Base-by-base conservation (phyloP, 164 flowering plant species). In the Vitis riparia region DNA sequence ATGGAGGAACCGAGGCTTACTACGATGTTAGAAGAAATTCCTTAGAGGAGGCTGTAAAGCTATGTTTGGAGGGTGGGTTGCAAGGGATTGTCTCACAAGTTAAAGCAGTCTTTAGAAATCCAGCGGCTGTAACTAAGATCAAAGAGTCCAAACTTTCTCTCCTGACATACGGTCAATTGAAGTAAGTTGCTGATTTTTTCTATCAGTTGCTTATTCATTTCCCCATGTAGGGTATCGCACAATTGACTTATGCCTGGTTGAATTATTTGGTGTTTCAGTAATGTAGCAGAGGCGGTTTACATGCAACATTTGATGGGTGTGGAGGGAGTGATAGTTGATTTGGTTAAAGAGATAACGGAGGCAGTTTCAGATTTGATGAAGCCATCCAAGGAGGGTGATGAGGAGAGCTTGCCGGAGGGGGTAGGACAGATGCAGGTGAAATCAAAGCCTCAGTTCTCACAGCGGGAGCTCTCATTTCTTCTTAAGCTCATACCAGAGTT, bases 41-140 rank as follows among this genome's bases (percentile, higher is more conserved):
- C 1, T 73, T 96, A 72, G 98, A 93, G 56, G 99, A 89, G 63
- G 99, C 98, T 27, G 59, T 88, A 5, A 90, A 89, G 62, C 71
- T 86, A 19, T 89, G 95, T 78, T 32, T 87, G 70, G 97, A 76
- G 62, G 81, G 86, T 10, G 97, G 87, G 1, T 68, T 96, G 63
- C 87, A 96, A 59, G 99, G 99, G 49, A 86, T 96, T 67, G 99
- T 96, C 1, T 89, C 98, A 0, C 95, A 93, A 69, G 94, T 88
- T 0, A 90, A 79, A 75, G 94, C 80, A 1, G 68, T 92, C 1
- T 85, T 92, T 67, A 77, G 91, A 75, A 87, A 91, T 77, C 98
- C 99, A 11, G 90, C 82, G 55, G 80, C 83, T 6, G 87, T 96
- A 2, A 66, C 78, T 66, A 92, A 69, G 73, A 87, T 93, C 65